Base-by-base conservation (phyloP, 2,329 filamentous ascomycete genomes). In the Alternaria sp. region DNA sequence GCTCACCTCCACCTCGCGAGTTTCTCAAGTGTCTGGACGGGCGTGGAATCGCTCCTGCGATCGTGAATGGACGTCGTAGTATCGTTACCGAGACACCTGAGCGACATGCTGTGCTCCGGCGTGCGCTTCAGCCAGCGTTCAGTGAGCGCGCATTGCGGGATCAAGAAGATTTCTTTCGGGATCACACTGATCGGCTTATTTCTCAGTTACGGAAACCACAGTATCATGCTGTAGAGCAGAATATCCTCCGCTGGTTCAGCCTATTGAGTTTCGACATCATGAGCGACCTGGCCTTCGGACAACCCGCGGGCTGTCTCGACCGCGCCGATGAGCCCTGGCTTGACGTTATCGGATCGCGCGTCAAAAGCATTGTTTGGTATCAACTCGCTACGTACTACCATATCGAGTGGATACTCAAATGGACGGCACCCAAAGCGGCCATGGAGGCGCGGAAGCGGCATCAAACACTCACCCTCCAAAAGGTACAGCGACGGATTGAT, bases 1-100 rank as follows among this genome's bases (percentile, higher is more conserved):
- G 57, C 30, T 50, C 55, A 5, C 15, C 30, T 7, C 55, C 55
- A 1, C 57, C 49, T 75, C 55, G 55, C 55, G 55, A 57, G n/a
- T 57, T 57, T 3, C 55, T 57, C 1, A 57, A 57, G 19, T 57
- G 55, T 15, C 55, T 57, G 9, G 55, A 57, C 5, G 55, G 55
- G 2, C 55, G 55, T 50, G 55, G 55, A 6, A 43, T 57, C 17
- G 55, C 55, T 19, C 55, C 55, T 21, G 55, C 55, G 15, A 9
- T 57, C 40, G 55, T 50, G 11, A 57, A 57, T 2, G 55, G 55
- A 2, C 45, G 55, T 7, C 55, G 55, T 8, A 50, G 55, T 21
- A 57, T 57, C 28, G 55, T 28, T 13, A 57, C 45, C 3, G 55
- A 57, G 30, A 57, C 45, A 23, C 55, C 45, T 17, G 55, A 57